Base-by-base conservation (phyloP, 78 protist species). In the Dictyostelium brefeldianum region DNA sequence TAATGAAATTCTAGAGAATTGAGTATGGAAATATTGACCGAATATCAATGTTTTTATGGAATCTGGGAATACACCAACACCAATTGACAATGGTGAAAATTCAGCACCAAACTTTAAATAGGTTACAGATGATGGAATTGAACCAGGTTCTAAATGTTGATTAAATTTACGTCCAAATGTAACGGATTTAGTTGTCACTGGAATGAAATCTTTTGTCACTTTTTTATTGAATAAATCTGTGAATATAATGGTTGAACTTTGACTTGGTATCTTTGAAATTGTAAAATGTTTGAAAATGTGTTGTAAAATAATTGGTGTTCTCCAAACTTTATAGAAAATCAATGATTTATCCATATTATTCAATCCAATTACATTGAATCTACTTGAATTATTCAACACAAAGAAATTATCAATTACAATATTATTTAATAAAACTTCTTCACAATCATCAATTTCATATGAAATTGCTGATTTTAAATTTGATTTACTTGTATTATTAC, bases 121-220 rank as follows among this genome's bases (percentile, higher is more conserved):
- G 1, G 51, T 29, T 11, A 80, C 77, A 4, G 53, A 18, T 20
- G 31, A n/a, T 59, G 85, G 85, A 6, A 80, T n/a, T 10, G 56
- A 17, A 10, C 73, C 85, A 1, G n/a, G 25, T 3, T 41, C 48
- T 27, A 80, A 22, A 20, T 9, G 18, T 41, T 57, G 74, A 59
- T 80, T 80, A 12, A 57, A 80, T 57, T 27, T 57, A 11, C 73
- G 20, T 29, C 85, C 85, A 80, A 80, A 80, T 57, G 85, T 80
- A 43, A 80, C 41, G 10, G 85, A 80, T 22, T 36, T 57, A 17
- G 62, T 80, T 8, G 36, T 57, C 0, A 57, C 51, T 27, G 83
- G 65, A 14, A 78, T 27, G 15, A 78, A 29, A 15, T 67, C 51
- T 0, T 15, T 78, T 0, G 22, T 31, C 0, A 67, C 2, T 17